phyloP scores from a whole-genome alignment of 345 rosid genomes.

The Combretum micranthum region DNA sequence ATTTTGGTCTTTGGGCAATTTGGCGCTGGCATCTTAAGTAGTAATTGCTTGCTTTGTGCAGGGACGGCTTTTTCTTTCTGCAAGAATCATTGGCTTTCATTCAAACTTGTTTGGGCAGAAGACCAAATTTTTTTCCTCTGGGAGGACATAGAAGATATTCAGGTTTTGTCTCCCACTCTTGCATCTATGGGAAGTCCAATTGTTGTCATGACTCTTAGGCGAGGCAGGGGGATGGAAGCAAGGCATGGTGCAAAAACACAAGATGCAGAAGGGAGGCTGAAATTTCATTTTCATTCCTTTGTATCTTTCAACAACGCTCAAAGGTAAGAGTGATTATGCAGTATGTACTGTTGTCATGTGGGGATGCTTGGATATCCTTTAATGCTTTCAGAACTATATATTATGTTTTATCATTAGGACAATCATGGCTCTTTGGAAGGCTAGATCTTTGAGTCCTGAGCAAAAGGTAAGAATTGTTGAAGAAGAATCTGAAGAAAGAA shows the following conservation, averaged over 20 bases:
- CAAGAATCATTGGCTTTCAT: slow-evolving; percentile 87
- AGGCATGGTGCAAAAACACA: slow-evolving; percentile 79
- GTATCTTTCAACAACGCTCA: slow-evolving; percentile 85
- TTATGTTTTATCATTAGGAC: slow-evolving; percentile 40
- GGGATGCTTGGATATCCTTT: neutral
- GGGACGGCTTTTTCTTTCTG: slow-evolving; percentile 93
- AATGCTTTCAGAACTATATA: neutral
- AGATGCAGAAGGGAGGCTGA: slow-evolving; percentile 93
- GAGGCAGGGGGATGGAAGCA: slow-evolving; percentile 81
- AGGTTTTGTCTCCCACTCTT: slow-evolving; percentile 69
- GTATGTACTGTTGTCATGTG: neutral
- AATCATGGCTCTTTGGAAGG: slow-evolving; percentile 96
- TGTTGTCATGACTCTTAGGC: slow-evolving; percentile 69
- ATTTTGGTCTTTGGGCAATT: neutral
- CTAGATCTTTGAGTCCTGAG: slow-evolving; percentile 83
- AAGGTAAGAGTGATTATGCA: slow-evolving; percentile 36
- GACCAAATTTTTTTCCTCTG: slow-evolving; percentile 93
- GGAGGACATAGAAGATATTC: slow-evolving; percentile 92
- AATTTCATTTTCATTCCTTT: slow-evolving; percentile 88
- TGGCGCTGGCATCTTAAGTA: slow-evolving; percentile 1
- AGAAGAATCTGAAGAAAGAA: slow-evolving; percentile 80
- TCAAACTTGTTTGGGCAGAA: slow-evolving; percentile 86
- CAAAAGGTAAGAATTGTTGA: slow-evolving; percentile 87
- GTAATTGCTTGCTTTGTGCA: slow-evolving; percentile 26
- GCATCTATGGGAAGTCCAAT: slow-evolving; percentile 94